Conservation (phyloP, 306 rosid species). For the Castanopsis chinensis region DNA sequence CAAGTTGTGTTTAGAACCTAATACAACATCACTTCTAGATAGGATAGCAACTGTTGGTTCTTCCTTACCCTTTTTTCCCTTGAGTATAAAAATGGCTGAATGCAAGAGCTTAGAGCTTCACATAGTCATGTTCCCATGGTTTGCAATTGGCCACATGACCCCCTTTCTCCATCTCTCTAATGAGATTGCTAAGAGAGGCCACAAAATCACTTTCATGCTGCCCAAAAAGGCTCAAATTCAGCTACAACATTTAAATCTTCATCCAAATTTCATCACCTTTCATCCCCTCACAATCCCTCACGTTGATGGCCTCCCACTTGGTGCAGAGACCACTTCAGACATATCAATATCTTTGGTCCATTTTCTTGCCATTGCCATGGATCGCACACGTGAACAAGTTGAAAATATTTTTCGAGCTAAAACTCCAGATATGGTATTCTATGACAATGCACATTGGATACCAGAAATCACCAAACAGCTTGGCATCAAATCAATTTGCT, state of each 20-base stretch:
- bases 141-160: constrained; percentile 57
- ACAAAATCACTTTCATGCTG: constrained; percentile 27
- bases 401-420: neutral
- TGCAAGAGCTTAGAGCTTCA: constrained; percentile 12
- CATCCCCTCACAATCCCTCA: constrained; percentile 28
- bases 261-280: constrained; percentile 43
- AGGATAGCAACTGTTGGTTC: no score
- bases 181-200: constrained; percentile 50
- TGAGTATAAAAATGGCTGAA: no score
- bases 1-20: no score
- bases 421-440: constrained; percentile 36
- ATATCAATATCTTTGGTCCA: constrained; percentile 20
- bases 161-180: constrained; percentile 51
- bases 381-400: constrained; percentile 37
- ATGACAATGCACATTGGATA: constrained; percentile 48
- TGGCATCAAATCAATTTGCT: constrained; percentile 29
- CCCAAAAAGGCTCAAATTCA: constrained; percentile 37
- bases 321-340: constrained; percentile 48
- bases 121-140: constrained; percentile 53
- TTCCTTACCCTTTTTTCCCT: no score
- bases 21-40: no score
- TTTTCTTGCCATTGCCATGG: constrained; percentile 33
- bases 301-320: constrained; percentile 41
- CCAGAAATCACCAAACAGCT: constrained; percentile 24
- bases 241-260: constrained; percentile 24